phyloP scores from a whole-genome alignment of 2,329 filamentous ascomycete genomes.

The Aureobasidium vineae region DNA sequence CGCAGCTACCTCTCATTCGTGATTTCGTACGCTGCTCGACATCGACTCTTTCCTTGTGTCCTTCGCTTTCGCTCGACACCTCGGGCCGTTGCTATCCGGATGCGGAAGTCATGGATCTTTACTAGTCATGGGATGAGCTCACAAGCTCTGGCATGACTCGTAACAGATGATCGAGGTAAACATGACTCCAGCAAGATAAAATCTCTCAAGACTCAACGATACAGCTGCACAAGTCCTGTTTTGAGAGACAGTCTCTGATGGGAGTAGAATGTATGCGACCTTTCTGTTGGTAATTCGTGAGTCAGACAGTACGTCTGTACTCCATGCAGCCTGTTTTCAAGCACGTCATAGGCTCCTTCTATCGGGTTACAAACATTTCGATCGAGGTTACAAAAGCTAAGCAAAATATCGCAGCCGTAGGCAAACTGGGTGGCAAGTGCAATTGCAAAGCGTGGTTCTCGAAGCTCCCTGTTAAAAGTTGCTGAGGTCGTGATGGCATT shows the following conservation, averaged over 20 bases:
- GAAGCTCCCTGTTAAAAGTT: neutral
- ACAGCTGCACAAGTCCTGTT: neutral
- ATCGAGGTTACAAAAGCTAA: neutral
- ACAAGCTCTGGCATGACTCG: neutral
- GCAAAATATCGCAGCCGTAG: neutral
- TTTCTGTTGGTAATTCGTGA: neutral
- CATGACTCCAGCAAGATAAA: neutral
- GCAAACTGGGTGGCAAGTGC: neutral
- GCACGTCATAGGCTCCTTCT: neutral
- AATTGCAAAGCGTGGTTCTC: neutral
- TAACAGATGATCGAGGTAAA: neutral
- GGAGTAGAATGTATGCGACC: neutral
- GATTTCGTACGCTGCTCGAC: neutral
- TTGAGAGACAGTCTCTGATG: neutral
- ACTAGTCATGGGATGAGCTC: neutral
- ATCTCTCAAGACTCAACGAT: neutral
- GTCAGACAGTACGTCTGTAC: neutral
- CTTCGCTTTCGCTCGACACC: neutral
- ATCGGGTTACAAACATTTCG: neutral
- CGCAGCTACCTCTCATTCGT: neutral
- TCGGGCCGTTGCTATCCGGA: conserved; percentile 21
- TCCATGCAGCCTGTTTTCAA: neutral
- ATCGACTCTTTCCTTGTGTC: neutral
- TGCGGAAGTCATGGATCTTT: conserved; percentile 3
- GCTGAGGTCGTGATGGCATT: neutral